These are phyloP conservation scores for Sutorius australiensis DNA, from an alignment of 768 basidiomycete species.

Conservation along the genomic window DNA sequence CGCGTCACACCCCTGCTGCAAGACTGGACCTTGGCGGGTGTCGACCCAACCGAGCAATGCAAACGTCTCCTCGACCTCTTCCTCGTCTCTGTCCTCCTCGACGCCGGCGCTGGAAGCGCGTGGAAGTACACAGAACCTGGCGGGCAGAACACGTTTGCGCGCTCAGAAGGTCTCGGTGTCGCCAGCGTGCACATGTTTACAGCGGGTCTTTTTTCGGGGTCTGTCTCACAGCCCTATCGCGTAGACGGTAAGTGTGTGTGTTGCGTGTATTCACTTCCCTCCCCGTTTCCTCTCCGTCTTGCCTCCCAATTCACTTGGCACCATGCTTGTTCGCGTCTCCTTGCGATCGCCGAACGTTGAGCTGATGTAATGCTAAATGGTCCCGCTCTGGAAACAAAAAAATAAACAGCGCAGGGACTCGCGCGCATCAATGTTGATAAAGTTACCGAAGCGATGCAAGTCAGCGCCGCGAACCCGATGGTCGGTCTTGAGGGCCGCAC, in stretches of 20 bases:
- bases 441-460: constrained; percentile 74
- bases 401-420: constrained; percentile 61
- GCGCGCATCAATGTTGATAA: constrained; percentile 55
- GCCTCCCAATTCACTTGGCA: neutral
- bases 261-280: neutral
- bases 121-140: constrained; percentile 74
- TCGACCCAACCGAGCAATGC: constrained; percentile 55
- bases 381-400: neutral
- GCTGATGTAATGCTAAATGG: constrained; percentile 13
- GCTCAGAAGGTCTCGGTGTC: constrained; percentile 83
- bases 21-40: constrained; percentile 46
- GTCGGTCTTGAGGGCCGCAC: constrained; percentile 87
- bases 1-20: constrained; percentile 61
- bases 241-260: constrained; percentile 63
- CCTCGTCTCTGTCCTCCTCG: constrained; percentile 85
- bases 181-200: constrained; percentile 90
- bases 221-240: constrained; percentile 50
- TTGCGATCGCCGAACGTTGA: neutral
- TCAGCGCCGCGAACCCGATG: constrained; percentile 74
- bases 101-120: constrained; percentile 84
- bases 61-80: constrained; percentile 86
- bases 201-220: constrained; percentile 74
- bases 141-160: constrained; percentile 48
- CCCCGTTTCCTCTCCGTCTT: neutral
- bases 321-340: neutral